Conservation (phyloP, 164 flowering plant species). For the Stephania cephalantha region DNA sequence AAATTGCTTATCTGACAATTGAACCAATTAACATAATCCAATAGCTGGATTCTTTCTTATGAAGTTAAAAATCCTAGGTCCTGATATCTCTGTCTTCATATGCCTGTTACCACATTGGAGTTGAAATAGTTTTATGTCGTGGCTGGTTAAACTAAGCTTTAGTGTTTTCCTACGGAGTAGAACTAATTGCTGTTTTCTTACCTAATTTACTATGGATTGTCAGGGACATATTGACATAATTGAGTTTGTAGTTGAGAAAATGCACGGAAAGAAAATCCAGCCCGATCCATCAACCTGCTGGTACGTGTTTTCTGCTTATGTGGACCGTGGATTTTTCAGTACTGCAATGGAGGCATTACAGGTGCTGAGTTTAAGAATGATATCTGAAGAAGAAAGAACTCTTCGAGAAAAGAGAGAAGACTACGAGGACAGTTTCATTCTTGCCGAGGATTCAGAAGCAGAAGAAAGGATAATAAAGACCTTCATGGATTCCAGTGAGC, state of each 20-base stretch:
- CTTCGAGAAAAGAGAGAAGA: constrained; percentile 28
- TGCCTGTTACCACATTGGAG: background rate
- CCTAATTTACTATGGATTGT: background rate
- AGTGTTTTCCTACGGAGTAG: background rate
- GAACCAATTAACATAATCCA: too few species aligned
- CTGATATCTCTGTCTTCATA: background rate
- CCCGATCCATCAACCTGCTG: constrained; percentile 79
- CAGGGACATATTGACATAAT: constrained; percentile 73
- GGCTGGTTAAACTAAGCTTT: background rate
- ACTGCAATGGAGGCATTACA: constrained; percentile 84
- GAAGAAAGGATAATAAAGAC: constrained; percentile 40
- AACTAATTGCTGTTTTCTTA: background rate
- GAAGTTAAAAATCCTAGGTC: background rate
- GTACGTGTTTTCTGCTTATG: constrained; percentile 59
- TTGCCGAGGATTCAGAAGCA: constrained; percentile 47
- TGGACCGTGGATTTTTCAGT: constrained; percentile 29
- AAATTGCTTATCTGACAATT: too few species aligned
- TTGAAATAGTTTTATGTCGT: background rate
- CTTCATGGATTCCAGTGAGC: constrained; percentile 32
- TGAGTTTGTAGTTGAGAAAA: constrained; percentile 57
- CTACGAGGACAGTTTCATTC: constrained; percentile 42
- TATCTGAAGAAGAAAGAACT: constrained; percentile 37
- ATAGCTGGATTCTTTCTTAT: too few species aligned
- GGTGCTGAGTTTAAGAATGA: constrained; percentile 77
- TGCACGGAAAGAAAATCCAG: constrained; percentile 55